Evolutionary conservation across 139 green algal species (phyloP), one percentile per base, ranked within the genome.

Genomic region (Chlamydomonas sp.): DNA sequence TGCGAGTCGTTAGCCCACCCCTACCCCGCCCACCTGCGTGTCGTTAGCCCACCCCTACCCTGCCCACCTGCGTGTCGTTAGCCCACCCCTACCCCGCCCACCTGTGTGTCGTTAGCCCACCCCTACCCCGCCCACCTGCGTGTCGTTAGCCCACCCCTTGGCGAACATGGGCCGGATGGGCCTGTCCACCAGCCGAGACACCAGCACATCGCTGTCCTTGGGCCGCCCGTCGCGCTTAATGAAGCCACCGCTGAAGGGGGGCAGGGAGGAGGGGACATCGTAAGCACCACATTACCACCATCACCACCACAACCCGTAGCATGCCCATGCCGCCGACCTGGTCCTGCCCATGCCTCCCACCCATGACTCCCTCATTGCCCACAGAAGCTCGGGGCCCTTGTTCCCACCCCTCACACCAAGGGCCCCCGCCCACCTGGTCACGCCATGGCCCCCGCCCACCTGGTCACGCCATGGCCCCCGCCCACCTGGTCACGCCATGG

Each of bases 101-200:
- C 93, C n/a, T n/a, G n/a, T n/a, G n/a, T n/a, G n/a, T n/a, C n/a
- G n/a, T n/a, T n/a, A n/a, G n/a, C n/a, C 64, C 79, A 77, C 49
- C 72, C 31, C 31, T 0, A 49, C 31, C 79, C 74, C 75, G 66
- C 49, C 79, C 86, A 98, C 93, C 93, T 99, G 98, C 57, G 96
- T 99, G 59, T 98, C 96, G 80, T 95, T 94, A 10, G 90, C 88
- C 95, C 97, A 99, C 10, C 97, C 97, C 72, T 96, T 92, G 3
- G 90, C 89, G 79, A 99, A 97, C 95, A 99, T 97, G 73, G 98
- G 98, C 71, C 98, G 91, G 14, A 99, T 87, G 18, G 98, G 97
- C 6, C 98, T 92, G 93, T 99, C 98, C 9, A 99, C 95, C 15
- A 99, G 93, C 1, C 98, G 90, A 0, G 94, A 95, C 18, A 96